Evolutionary conservation across 2,329 filamentous ascomycete genomes (phyloP).

Genomic region (Penicillium sp.): DNA sequence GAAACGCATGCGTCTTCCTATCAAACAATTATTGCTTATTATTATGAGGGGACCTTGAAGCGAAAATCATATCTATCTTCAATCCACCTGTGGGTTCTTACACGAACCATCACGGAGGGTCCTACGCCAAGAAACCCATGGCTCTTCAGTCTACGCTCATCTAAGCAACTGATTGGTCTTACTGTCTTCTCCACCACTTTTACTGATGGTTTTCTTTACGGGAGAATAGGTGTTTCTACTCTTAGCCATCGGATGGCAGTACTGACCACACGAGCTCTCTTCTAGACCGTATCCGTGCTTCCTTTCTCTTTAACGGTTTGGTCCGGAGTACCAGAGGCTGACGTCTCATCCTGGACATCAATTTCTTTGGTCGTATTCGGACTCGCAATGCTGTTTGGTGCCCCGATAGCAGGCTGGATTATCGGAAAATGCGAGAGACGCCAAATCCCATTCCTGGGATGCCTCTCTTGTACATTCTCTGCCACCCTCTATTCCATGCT

Average conservation of each 20-base stretch:
- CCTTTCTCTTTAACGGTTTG: slow-evolving; percentile 1
- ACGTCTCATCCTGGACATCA: slow-evolving; percentile 6
- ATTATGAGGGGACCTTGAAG: too few species aligned
- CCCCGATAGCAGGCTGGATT: slow-evolving; percentile 3
- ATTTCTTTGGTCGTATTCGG: slow-evolving; percentile 2
- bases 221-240: neutral
- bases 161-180: slow-evolving; percentile 3
- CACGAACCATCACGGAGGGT: neutral
- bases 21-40: neutral
- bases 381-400: slow-evolving; percentile 1
- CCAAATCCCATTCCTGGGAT: slow-evolving; percentile 1
- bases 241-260: neutral
- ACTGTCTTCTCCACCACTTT: slow-evolving; percentile 5
- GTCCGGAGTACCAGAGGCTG: slow-evolving; percentile 1
- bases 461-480: neutral
- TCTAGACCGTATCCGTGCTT: slow-evolving; percentile 5
- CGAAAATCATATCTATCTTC: neutral
- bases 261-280: neutral
- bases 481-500: slow-evolving; percentile 2
- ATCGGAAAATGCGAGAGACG: slow-evolving; percentile 1
- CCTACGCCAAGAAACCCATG: neutral
- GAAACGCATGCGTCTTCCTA: neutral
- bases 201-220: slow-evolving; percentile 9
- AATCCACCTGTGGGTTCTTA: too few species aligned
- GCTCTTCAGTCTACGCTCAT: slow-evolving; percentile 3